Evolutionary conservation across 345 rosid species (phyloP), one percentile per base, ranked within the genome.

Genomic region (Euphorbia pulcherrima): DNA sequence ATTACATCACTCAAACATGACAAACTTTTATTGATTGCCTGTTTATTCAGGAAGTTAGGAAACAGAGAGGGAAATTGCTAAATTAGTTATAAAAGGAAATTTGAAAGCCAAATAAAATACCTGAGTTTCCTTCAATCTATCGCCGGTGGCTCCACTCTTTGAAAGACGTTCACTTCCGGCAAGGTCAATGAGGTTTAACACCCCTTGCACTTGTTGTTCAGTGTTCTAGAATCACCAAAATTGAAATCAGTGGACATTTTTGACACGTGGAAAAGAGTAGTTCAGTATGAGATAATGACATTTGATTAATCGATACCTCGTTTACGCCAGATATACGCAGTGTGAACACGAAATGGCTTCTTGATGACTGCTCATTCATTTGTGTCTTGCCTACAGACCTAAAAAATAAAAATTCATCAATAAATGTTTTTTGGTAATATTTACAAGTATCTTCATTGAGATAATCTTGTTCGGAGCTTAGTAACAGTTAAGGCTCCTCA

Each of bases 81-180:
- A 30, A 50, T 35, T 9, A 21, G n/a, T 29, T 3, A 28, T 28
- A 5, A 18, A 37, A 47, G n/a, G 29, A 26, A n/a, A 12, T 10
- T 37, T 9, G 8, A 24, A 35, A 16, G 40, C 13, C 8, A 41
- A 41, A 23, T 40, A 64, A 33, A 13, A 24, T 58, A 92, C 98
- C 96, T 90, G 95, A 28, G 99, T 94, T 84, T 94, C 99, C 79
- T 89, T 91, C 52, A 91, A 72, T 63, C 99, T 81, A 2, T 94
- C 97, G 39, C 99, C 99, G 14, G 92, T 94, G 40, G 97, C 87
- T 6, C 96, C 97, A 65, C 99, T 94, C 69, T 47, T 88, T 18
- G 96, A 94, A 11, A 94, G 85, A 14, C 99, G 81, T 81, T 94
- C 99, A 61, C 99, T 94, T 57, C 99, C 99, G 62, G 99, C 99